phyloP scores from a whole-genome alignment of 1,139 yeast genomes.

The Lodderomyces margitis region DNA sequence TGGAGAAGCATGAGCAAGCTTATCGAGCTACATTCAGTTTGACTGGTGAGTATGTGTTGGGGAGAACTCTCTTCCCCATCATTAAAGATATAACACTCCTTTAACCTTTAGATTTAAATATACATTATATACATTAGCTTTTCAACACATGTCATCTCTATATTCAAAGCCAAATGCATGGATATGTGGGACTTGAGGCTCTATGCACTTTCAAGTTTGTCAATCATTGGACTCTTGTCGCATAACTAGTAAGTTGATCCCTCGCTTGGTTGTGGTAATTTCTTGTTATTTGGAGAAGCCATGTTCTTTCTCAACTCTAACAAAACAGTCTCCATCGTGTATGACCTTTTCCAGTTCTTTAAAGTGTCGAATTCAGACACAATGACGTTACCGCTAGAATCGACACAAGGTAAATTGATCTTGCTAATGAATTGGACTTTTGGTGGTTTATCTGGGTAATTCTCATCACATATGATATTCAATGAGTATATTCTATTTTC shows the following conservation, averaged over 20 bases:
- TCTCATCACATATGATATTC: slow-evolving; percentile 75
- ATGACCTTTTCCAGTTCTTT: slow-evolving; percentile 80
- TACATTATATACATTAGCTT: neutral
- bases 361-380: slow-evolving; percentile 65
- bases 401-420: slow-evolving; percentile 89
- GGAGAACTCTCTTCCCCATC: too few relatives aligned
- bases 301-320: slow-evolving; percentile 80
- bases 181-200: too few relatives aligned
- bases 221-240: too few relatives aligned
- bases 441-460: slow-evolving; percentile 91
- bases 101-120: neutral
- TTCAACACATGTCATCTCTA: too few relatives aligned
- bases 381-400: slow-evolving; percentile 64
- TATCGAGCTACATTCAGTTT: too few relatives aligned
- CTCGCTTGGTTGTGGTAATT: slow-evolving; percentile 87
- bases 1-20: too few relatives aligned
- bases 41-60: too few relatives aligned
- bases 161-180: too few relatives aligned
- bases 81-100: too few relatives aligned
- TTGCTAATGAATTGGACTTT: slow-evolving; percentile 73
- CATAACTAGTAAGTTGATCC: slow-evolving; percentile 61
- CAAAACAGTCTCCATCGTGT: slow-evolving; percentile 88
- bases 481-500: slow-evolving; percentile 91
- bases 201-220: neutral
- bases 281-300: slow-evolving; percentile 83